phyloP scores from a whole-genome alignment of 371 early-diverging fungal genomes.

The Lichtheimia hyalospora region DNA sequence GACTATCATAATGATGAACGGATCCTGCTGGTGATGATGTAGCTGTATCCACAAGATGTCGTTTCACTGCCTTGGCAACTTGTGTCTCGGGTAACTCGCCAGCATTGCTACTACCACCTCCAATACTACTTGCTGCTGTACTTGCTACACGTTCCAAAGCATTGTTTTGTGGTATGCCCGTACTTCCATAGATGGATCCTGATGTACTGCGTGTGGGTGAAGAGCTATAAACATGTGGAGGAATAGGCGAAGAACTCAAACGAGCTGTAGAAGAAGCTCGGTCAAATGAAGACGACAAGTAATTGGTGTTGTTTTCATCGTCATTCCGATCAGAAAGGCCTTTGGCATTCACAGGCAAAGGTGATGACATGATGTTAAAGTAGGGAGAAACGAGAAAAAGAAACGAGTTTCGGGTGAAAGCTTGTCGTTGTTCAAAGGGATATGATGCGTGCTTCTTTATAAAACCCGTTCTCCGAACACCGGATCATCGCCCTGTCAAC shows the following conservation, averaged over 20 bases:
- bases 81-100: slow-evolving; percentile 43
- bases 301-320: background rate
- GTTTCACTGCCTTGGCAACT: slow-evolving; percentile 43
- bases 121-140: background rate
- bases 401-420: too few species aligned
- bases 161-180: background rate
- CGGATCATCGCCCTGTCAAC: too few species aligned
- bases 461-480: too few species aligned
- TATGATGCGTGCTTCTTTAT: too few species aligned
- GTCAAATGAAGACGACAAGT: slow-evolving; percentile 26
- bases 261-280: slow-evolving; percentile 34
- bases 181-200: slow-evolving; percentile 23
- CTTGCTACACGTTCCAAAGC: too few species aligned
- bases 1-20: slow-evolving; percentile 2
- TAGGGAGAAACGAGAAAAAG: background rate
- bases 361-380: slow-evolving; percentile 34
- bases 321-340: slow-evolving; percentile 20
- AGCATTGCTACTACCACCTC: slow-evolving; percentile 6
- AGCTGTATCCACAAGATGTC: slow-evolving; percentile 39
- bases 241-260: slow-evolving; percentile 32
- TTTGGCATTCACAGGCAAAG: slow-evolving; percentile 52
- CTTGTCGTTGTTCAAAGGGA: too few species aligned
- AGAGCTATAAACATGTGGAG: slow-evolving; percentile 24
- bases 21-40: slow-evolving; percentile 26
- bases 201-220: slow-evolving; percentile 27